Percentiles rank a stretch among this genome's conserved stretches.
Conservation (phyloP, 495 filamentous ascomycete genomes). For the Rostrohypoxylon terebratum region DNA sequence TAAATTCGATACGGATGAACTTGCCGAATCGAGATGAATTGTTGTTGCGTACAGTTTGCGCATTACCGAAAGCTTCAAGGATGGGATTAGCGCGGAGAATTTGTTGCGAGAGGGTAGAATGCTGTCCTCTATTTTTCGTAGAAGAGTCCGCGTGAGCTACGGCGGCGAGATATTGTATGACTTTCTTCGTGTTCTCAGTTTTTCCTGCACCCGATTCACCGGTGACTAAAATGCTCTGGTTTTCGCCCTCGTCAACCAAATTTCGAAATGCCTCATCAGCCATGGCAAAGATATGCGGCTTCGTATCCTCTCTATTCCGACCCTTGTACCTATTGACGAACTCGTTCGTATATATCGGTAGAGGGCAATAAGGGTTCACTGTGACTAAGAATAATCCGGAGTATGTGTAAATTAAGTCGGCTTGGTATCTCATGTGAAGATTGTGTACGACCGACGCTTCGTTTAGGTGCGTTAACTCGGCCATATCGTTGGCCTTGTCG, state of each 20-base stretch:
- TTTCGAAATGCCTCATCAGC: slow-evolving; percentile 98
- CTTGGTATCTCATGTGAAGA: slow-evolving; percentile 89
- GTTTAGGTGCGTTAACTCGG: slow-evolving; percentile 96
- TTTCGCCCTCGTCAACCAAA: slow-evolving; percentile 91
- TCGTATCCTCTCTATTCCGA: slow-evolving; percentile 87
- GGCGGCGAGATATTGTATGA: slow-evolving; percentile 97
- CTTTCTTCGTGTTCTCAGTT: slow-evolving; percentile 99
- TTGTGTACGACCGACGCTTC: slow-evolving; percentile 99
- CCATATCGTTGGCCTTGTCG: slow-evolving; percentile 99
- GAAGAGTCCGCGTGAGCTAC: slow-evolving; percentile 87
- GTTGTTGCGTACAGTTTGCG: slow-evolving; percentile 97
- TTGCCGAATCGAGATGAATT: slow-evolving; percentile 99
- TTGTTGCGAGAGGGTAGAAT: slow-evolving; percentile 93
- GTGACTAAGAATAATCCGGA: slow-evolving; percentile 97
- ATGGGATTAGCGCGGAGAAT: slow-evolving; percentile 98
- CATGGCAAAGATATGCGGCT: slow-evolving; percentile 98
- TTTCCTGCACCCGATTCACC: slow-evolving; percentile 99
- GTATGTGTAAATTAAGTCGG: slow-evolving; percentile 98
- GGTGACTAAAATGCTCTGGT: slow-evolving; percentile 97
- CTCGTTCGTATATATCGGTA: slow-evolving; percentile 96
- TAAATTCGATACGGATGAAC: slow-evolving; percentile 98
- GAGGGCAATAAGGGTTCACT: slow-evolving; percentile 93
- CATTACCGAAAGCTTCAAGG: slow-evolving; percentile 97
- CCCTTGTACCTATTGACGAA: slow-evolving; percentile 98
- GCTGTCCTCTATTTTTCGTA: slow-evolving; percentile 70